phyloP scores from a whole-genome alignment of 495 filamentous ascomycete species.

The Penicillium goetzii region DNA sequence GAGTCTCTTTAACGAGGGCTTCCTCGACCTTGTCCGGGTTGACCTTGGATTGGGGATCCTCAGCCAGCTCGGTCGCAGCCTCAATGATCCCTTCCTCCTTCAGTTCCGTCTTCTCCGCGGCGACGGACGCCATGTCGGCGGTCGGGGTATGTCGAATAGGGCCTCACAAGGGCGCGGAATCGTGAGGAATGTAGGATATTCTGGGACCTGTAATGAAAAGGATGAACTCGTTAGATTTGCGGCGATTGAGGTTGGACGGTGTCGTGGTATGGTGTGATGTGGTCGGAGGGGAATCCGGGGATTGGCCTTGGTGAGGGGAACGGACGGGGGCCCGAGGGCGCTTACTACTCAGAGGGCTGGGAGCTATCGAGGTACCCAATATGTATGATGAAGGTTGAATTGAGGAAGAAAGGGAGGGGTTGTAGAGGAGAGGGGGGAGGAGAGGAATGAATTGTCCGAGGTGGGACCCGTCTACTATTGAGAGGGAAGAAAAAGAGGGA shows the following conservation, averaged over 20 bases:
- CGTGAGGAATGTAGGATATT: neutral
- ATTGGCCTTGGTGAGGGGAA: neutral
- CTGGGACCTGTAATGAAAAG: neutral
- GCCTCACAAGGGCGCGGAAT: neutral
- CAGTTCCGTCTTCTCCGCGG: slow-evolving; percentile 58
- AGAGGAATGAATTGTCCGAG: neutral
- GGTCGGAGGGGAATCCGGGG: slow-evolving; percentile 3
- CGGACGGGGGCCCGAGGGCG: neutral
- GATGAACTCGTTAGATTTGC: slow-evolving; percentile 1
- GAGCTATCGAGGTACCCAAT: neutral
- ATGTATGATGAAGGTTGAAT: neutral
- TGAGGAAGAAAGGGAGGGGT: neutral
- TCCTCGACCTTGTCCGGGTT: slow-evolving; percentile 71
- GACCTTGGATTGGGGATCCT: slow-evolving; percentile 68
- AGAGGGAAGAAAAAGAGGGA: neutral
- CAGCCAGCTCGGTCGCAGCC: slow-evolving; percentile 54
- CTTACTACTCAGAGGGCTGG: neutral
- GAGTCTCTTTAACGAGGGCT: slow-evolving; percentile 72
- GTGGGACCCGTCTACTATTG: neutral
- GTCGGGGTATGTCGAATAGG: slow-evolving; percentile 8
- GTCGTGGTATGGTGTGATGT: neutral
- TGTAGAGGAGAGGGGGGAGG: neutral
- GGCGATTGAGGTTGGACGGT: neutral
- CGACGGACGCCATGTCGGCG: slow-evolving; percentile 45
- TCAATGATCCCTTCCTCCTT: slow-evolving; percentile 79